Conservation (phyloP, 768 basidiomycete species). For the Tephrocybe sp. region DNA sequence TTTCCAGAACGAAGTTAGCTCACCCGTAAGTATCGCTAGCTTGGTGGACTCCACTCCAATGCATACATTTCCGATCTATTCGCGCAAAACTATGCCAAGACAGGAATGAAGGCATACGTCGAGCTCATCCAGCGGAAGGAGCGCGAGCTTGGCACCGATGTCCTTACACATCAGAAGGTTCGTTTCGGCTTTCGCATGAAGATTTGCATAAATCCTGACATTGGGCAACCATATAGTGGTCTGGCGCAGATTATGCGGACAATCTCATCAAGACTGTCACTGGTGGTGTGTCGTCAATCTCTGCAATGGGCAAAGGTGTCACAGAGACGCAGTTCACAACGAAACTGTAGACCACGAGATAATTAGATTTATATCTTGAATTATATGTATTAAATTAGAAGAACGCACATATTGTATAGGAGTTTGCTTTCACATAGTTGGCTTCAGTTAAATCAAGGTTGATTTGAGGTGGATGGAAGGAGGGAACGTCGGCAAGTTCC, state of each 20-base stretch:
- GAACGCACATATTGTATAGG: conserved; percentile 1
- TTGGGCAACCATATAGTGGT: conserved; percentile 60
- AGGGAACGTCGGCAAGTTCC: conserved; percentile 18
- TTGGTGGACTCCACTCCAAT: conserved; percentile 96
- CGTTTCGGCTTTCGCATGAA: conserved; percentile 17
- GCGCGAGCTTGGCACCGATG: conserved; percentile 91
- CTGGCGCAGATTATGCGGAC: conserved; percentile 92
- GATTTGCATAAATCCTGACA: conserved; percentile 14
- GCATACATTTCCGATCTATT: conserved; percentile 95
- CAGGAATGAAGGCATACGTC: conserved; percentile 99
- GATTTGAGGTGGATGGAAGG: background rate
- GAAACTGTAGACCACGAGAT: conserved; percentile 28
- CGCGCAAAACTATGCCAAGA: conserved; percentile 83
- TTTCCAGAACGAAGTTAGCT: background rate
- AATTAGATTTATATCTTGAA: conserved; percentile 7
- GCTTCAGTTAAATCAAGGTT: background rate
- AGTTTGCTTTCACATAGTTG: background rate
- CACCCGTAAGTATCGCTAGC: conserved; percentile 43
- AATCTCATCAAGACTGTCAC: conserved; percentile 93
- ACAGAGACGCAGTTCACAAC: conserved; percentile 83
- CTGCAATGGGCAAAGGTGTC: conserved; percentile 99
- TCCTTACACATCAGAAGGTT: conserved; percentile 96
- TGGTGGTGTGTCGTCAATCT: conserved; percentile 93
- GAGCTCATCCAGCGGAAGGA: conserved; percentile 92
- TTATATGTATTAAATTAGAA: conserved; percentile 8